Evolutionary conservation across 805 yeast genomes (phyloP).

Genomic region (Wickerhamomyces pijperi): DNA sequence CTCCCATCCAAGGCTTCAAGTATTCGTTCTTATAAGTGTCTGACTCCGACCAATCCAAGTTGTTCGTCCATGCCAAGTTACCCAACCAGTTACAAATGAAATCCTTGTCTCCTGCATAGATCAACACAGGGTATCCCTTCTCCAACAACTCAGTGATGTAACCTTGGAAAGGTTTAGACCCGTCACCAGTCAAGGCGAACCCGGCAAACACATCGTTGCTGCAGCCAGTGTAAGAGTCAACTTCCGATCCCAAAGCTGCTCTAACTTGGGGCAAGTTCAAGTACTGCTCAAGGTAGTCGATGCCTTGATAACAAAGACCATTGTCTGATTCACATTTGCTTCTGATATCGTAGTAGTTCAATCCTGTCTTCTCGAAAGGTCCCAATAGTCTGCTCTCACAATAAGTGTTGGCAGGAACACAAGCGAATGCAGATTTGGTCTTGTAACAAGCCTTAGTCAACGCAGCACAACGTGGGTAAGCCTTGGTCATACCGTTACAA

Average conservation of each 20-base stretch:
- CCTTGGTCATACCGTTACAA: constrained; percentile 52
- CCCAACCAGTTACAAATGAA: constrained; percentile 92
- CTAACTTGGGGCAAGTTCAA: constrained; percentile 65
- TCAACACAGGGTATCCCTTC: constrained; percentile 62
- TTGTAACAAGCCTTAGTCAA: constrained; percentile 58
- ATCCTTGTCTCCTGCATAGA: constrained; percentile 93
- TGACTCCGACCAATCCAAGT: constrained; percentile 52
- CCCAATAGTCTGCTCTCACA: constrained; percentile 62
- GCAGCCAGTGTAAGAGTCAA: constrained; percentile 58
- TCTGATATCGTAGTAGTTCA: constrained; percentile 82
- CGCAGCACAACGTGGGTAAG: constrained; percentile 54
- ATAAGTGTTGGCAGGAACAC: constrained; percentile 77
- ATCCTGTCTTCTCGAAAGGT: constrained; percentile 67
- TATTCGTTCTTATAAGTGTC: constrained; percentile 33
- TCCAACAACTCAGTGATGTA: constrained; percentile 61
- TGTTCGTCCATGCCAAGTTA: constrained; percentile 72
- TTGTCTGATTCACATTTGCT: constrained; percentile 61
- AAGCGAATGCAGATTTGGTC: constrained; percentile 51
- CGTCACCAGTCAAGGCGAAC: constrained; percentile 73
- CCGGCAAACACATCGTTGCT: constrained; percentile 54
- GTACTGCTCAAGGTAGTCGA: constrained; percentile 60
- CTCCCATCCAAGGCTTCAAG: constrained; percentile 29
- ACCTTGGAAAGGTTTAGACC: constrained; percentile 74
- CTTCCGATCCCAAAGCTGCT: constrained; percentile 77
- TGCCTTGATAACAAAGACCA: constrained; percentile 62